Base-by-base conservation (phyloP, 176 grass and related monocot species). In the Bonia amplexicaulis region DNA sequence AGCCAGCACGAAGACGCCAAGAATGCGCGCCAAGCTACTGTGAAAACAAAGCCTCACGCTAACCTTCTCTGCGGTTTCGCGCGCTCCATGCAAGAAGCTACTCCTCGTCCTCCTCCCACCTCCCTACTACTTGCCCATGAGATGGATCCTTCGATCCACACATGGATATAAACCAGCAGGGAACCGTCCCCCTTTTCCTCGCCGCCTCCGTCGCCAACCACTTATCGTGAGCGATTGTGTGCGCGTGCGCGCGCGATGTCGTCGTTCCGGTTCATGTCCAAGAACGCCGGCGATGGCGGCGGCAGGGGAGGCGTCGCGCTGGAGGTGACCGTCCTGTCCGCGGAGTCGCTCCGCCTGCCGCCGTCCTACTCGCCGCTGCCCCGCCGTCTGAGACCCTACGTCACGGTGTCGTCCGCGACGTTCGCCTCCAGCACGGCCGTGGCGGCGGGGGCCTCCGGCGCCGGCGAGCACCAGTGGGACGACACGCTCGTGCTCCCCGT, bases 281-380 rank as follows among this genome's bases (percentile, higher is more conserved):
- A 84, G 74, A 78, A 73, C 62, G 82, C 52, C 47, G 55, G 42
- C 25, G 6, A 71, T 69, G 17, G 81, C 54, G 58, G 80, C 26
- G 19, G 9, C 16, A 39, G 74, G 15, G 74, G 60, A 17, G 74
- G 85, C 35, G 71, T 92, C 8, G 81, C 58, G 27, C 91, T 99
- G 22, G 97, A 99, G 88, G 75, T 99, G 41, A 94, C 93, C 9
- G 74, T 99, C 1, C 86, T 99, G 33, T 96, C 93, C 2, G 93
- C 96, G 11, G 93, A 96, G 57, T 87, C 88, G 58, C 86, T 99
- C 12, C 79, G 87, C 46, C 82, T 87, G 6, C 89, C 90, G 15
- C 90, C 91, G 41, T 86, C 78, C 9, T 71, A 74, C 67, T 89
- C 83, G 37, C 65, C 93, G 19, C 83, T 87, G 5, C 83, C 87